Evolutionary conservation across 306 rosid genomes (phyloP), one percentile per base, ranked within the genome.

Genomic region (Acacia crassicarpa): DNA sequence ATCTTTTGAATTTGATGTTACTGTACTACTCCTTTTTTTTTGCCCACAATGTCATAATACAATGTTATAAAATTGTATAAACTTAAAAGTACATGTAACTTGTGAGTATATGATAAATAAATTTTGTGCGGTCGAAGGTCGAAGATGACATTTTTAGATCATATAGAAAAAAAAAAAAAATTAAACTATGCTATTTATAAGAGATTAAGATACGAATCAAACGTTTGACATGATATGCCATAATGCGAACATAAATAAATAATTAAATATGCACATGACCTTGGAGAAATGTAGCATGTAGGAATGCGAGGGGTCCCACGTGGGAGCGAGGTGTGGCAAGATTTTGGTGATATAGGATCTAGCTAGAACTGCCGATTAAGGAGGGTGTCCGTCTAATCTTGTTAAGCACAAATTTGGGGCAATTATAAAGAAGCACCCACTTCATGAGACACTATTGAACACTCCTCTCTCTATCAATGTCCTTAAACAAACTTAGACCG

Each of bases 291-390:
- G 8, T 1, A 22, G 67, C 2, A 4, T 22, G 12, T 22, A 2
- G 65, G 23, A 58, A 23, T 53, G 23, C 0, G 33, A 38, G 11
- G 90, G 85, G 33, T 59, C 65, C 69, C 85, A 51, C 27, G 25
- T 51, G 23, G 15, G 15, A 20, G 62, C 48, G 19, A 65, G 80
- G 82, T 1, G 1, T 78, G 84, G 87, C 87, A 8, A 73, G 5
- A 19, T 20, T 32, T 19, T 2, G 19, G 17, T 20, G 32, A 38
- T 1, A 8, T 11, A 14, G 40, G 38, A 62, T 62, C 40, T 6
- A 25, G 67, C 40, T 6, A 25, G 67, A 13, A 12, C 19, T 62
- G 67, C 40, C 19, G 20, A 11, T 62, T 25, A 62, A 35, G 46
- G 25, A 35, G 12, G 23, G 14, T 17, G 67, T 13, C 38, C 33